phyloP scores from a whole-genome alignment of 2,329 filamentous ascomycete species.

The Mycosphaerella arachidis region DNA sequence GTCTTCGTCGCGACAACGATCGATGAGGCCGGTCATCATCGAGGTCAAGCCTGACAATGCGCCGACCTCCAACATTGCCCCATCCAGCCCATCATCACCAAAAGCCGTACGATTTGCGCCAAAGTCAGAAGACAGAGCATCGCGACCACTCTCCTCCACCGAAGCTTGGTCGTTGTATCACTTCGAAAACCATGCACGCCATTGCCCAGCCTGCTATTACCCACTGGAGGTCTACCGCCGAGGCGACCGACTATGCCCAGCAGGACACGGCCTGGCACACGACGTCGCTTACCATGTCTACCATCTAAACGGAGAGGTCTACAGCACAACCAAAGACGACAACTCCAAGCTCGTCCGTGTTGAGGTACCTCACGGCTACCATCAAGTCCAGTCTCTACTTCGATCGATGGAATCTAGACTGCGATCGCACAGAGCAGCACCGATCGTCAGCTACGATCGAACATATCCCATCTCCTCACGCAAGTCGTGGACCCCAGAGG shows the following conservation, averaged over 20 bases:
- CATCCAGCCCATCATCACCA: constrained; percentile 25
- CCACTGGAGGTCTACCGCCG: constrained; percentile 41
- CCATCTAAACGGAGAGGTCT: constrained; percentile 32
- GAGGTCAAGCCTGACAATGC: constrained; percentile 23
- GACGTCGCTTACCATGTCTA: constrained; percentile 44
- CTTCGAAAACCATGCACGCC: constrained; percentile 46
- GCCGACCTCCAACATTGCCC: constrained; percentile 18
- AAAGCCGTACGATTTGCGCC: constrained; percentile 32
- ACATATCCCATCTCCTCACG: constrained; percentile 41
- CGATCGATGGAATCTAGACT: constrained; percentile 40
- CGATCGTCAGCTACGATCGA: constrained; percentile 43
- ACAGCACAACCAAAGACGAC: constrained; percentile 19
- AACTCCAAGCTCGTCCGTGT: constrained; percentile 42
- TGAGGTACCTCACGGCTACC: constrained; percentile 42
- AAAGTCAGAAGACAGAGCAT: constrained; percentile 28
- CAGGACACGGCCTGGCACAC: constrained; percentile 42
- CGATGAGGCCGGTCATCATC: constrained; percentile 23
- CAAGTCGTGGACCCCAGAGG: constrained; percentile 13
- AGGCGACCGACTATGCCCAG: constrained; percentile 40
- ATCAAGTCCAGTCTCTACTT: constrained; percentile 38
- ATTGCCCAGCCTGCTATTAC: constrained; percentile 42
- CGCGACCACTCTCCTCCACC: constrained; percentile 37
- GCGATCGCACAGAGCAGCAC: constrained; percentile 29
- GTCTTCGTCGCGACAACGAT: constrained; percentile 20
- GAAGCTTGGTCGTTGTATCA: constrained; percentile 47